A percentile compares a stretch with the other conserved stretches of the same genome.
phyloP scores from a whole-genome alignment of 2,329 filamentous ascomycete genomes.

The Hyphodiscus sp. region DNA sequence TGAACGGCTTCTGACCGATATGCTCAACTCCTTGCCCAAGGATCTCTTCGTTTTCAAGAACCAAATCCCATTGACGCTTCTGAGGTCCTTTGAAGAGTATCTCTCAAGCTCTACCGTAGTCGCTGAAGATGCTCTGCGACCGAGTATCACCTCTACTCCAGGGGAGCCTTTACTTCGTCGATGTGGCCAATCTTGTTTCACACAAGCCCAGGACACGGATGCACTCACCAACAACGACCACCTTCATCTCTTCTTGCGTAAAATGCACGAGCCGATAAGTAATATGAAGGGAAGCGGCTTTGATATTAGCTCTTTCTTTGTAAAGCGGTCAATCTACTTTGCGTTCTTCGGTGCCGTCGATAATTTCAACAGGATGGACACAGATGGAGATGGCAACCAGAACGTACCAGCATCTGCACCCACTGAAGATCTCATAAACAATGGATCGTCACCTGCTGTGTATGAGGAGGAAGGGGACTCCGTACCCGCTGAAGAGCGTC shows the following conservation, averaged over 20 bases:
- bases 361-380: too few species aligned
- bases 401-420: too few species aligned
- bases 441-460: too few species aligned
- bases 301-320: neutral
- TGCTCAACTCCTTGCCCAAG: too few species aligned
- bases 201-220: neutral
- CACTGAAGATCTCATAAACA: too few species aligned
- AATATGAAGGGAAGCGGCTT: neutral
- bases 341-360: neutral
- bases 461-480: too few species aligned
- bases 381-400: too few species aligned
- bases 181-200: neutral
- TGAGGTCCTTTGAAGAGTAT: neutral
- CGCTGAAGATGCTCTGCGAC: neutral
- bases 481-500: too few species aligned
- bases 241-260: neutral
- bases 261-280: neutral
- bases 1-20: too few species aligned
- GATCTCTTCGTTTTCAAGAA: neutral
- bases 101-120: too few species aligned
- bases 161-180: neutral
- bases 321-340: neutral
- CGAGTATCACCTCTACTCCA: neutral
- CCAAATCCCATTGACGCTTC: neutral
- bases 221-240: neutral